Percentiles rank a stretch among this genome's conserved stretches.
phyloP scores from a whole-genome alignment of 2,329 filamentous ascomycete species.

The Aureobasidium pullulans region DNA sequence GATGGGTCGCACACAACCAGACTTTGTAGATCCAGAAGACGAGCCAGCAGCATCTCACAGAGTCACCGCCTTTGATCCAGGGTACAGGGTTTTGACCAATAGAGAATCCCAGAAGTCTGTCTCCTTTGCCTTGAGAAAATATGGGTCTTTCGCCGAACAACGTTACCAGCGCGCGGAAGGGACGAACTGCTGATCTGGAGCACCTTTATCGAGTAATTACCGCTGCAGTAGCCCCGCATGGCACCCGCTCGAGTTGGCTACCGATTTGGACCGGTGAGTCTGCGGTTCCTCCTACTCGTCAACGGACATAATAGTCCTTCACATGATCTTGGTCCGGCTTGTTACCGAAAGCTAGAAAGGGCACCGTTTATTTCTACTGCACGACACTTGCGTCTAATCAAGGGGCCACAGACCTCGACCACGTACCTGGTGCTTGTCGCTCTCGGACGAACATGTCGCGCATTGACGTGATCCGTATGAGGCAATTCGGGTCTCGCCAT shows the following conservation, averaged over 20 bases:
- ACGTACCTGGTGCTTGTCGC: constrained; percentile 12
- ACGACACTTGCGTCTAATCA: constrained; percentile 4
- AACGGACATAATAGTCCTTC: not conserved
- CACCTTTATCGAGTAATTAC: not conserved
- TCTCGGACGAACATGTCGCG: constrained; percentile 5
- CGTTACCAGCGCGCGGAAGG: not conserved
- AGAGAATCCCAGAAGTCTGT: not conserved
- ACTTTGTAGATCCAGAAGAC: not conserved
- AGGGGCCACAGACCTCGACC: constrained; percentile 1
- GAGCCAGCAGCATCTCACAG: not conserved
- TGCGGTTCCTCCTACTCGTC: not conserved
- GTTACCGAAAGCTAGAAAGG: constrained; percentile 8
- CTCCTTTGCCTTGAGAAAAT: not conserved
- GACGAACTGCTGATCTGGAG: not conserved
- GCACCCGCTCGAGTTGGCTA: not conserved
- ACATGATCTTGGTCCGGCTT: constrained; percentile 11
- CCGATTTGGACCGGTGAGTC: constrained; percentile 4
- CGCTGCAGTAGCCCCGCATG: constrained; percentile 11
- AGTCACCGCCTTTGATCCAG: not conserved
- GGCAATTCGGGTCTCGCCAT: constrained; percentile 4
- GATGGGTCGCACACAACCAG: constrained; percentile 10
- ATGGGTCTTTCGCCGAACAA: not conserved
- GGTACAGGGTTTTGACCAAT: not conserved
- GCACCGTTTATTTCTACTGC: not conserved
- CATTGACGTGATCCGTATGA: constrained; percentile 2